A percentile compares a stretch with the other conserved stretches of the same genome.
These are phyloP conservation scores for Macrophomina tecta DNA, from an alignment of 2,329 filamentous ascomycete species.

Conservation along the genomic window DNA sequence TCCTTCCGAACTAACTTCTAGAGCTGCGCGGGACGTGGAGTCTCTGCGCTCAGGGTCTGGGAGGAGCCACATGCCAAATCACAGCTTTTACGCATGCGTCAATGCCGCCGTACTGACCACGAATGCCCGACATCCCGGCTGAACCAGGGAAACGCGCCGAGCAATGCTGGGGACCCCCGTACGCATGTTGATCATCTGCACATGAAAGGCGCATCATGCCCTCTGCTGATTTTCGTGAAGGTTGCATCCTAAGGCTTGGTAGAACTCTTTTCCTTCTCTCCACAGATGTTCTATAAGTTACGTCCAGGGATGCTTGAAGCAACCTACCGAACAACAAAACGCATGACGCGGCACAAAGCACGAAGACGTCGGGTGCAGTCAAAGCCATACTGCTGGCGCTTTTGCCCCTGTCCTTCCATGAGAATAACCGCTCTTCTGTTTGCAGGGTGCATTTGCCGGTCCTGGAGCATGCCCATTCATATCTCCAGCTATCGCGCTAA, in stretches of 20 bases:
- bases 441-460: no score
- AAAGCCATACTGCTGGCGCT: not conserved
- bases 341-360: no score
- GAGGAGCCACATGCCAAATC: not conserved
- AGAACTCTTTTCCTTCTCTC: no score
- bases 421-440: no score
- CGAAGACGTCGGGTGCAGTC: slow-evolving; percentile 1
- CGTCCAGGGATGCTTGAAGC: no score
- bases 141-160: not conserved
- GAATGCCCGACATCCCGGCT: not conserved
- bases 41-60: not conserved
- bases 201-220: not conserved
- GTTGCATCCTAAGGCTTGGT: no score
- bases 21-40: not conserved
- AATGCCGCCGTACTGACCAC: not conserved
- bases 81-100: not conserved
- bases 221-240: not conserved
- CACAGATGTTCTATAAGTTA: not conserved
- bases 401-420: no score
- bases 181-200: slow-evolving; percentile 1
- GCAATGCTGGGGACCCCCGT: not conserved
- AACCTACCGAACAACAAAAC: no score
- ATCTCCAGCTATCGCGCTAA: slow-evolving; percentile 8
- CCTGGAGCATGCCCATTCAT: not conserved
- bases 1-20: not conserved